A percentile compares a stretch with the other conserved stretches of the same genome.
These are phyloP conservation scores for Smallanthus sonchifolius DNA, from an alignment of 129 eudicot genomes.

Conservation along the genomic window DNA sequence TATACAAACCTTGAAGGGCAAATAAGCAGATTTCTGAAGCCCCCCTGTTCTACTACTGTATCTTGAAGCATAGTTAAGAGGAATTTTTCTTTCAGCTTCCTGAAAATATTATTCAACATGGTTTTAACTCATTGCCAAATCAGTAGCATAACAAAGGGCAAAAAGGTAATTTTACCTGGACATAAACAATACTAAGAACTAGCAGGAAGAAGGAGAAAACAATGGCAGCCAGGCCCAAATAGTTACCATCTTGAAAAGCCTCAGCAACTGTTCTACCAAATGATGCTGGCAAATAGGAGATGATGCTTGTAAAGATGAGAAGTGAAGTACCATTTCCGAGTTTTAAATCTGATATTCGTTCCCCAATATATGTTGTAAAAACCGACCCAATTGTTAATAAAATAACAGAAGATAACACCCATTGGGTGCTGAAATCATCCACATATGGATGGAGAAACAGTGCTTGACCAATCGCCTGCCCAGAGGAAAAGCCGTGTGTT, in stretches of 20 bases:
- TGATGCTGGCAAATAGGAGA: slow-evolving; percentile 95
- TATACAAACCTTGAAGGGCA: slow-evolving; percentile 83
- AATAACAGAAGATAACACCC: slow-evolving; percentile 82
- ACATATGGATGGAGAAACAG: slow-evolving; percentile 89
- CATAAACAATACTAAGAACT: slow-evolving; percentile 95
- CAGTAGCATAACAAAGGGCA: slow-evolving; percentile 1
- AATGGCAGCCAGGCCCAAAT: slow-evolving; percentile 66
- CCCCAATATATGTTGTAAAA: slow-evolving; percentile 84
- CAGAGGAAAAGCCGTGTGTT: neutral
- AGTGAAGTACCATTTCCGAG: slow-evolving; percentile 98
- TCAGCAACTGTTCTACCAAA: slow-evolving; percentile 92
- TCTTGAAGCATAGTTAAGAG: slow-evolving; percentile 97
- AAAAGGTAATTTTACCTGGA: slow-evolving; percentile 57
- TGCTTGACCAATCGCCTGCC: slow-evolving; percentile 97
- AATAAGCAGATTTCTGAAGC: slow-evolving; percentile 86
- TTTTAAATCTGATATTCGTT: slow-evolving; percentile 84
- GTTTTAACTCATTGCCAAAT: neutral
- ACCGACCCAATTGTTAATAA: slow-evolving; percentile 84
- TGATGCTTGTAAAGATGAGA: slow-evolving; percentile 90
- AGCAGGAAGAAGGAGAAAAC: slow-evolving; percentile 67
- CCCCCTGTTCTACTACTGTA: slow-evolving; percentile 78
- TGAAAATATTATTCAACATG: slow-evolving; percentile 29
- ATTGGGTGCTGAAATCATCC: slow-evolving; percentile 82
- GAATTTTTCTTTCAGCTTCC: slow-evolving; percentile 99
- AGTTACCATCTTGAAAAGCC: slow-evolving; percentile 91